phyloP scores from a whole-genome alignment of 352 stramenopile species.

The Globisporangium recalcitrans region DNA sequence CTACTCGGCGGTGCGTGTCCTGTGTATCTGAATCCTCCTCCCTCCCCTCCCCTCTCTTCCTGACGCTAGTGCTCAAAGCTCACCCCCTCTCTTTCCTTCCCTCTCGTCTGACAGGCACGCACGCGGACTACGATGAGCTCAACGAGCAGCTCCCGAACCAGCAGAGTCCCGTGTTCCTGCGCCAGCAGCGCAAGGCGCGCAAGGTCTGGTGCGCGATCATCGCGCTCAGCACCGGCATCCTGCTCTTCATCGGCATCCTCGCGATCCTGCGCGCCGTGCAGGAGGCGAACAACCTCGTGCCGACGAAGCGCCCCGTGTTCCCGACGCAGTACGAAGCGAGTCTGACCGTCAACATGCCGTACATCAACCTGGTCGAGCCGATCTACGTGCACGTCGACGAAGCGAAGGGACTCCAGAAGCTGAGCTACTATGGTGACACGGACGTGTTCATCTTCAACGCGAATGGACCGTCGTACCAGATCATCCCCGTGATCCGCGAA shows the following conservation, averaged over 20 bases:
- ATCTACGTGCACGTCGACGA: constrained; percentile 84
- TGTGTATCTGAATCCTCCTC: neutral
- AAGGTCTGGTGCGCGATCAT: constrained; percentile 84
- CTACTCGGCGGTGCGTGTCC: constrained; percentile 35
- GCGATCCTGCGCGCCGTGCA: constrained; percentile 80
- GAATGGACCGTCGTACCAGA: constrained; percentile 69
- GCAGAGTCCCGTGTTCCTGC: constrained; percentile 35
- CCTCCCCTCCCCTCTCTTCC: neutral
- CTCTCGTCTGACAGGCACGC: neutral
- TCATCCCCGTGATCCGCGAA: constrained; percentile 73
- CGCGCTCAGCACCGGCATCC: constrained; percentile 61
- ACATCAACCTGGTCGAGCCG: constrained; percentile 85
- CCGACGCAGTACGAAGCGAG: constrained; percentile 85
- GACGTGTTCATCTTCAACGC: constrained; percentile 88
- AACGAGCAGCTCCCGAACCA: constrained; percentile 25
- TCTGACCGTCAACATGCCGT: constrained; percentile 85
- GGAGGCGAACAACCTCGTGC: constrained; percentile 65
- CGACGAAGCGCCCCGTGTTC: constrained; percentile 66
- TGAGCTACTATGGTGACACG: constrained; percentile 86
- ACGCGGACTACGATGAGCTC: constrained; percentile 15
- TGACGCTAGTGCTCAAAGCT: neutral
- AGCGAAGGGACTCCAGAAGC: constrained; percentile 63
- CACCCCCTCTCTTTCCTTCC: neutral
- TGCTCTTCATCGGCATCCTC: constrained; percentile 77
- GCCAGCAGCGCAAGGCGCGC: constrained; percentile 54